Evolutionary conservation across 495 filamentous ascomycete genomes (phyloP).

Genomic region (Penicillium angulare): DNA sequence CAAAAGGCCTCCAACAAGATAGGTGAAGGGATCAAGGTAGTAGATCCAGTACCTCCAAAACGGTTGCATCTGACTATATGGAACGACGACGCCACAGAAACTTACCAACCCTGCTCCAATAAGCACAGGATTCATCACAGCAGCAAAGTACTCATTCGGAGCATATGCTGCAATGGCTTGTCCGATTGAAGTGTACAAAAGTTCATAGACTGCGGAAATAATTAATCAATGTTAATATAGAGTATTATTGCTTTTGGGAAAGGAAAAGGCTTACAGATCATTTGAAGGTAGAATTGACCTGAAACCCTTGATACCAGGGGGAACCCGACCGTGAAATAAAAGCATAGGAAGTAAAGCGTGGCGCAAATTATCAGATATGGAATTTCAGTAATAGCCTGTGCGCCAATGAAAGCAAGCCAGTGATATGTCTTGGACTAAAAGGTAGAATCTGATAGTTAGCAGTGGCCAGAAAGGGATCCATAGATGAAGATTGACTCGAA

Average conservation of each 20-base stretch:
- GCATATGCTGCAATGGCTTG: slow-evolving; percentile 53
- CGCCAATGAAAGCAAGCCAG: slow-evolving; percentile 45
- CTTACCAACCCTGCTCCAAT: slow-evolving; percentile 50
- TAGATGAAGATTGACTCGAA: slow-evolving; percentile 21
- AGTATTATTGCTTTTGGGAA: too few relatives aligned
- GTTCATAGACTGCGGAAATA: slow-evolving; percentile 36
- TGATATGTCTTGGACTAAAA: slow-evolving; percentile 56
- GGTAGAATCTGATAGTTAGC: slow-evolving; percentile 39
- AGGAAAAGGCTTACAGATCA: slow-evolving; percentile 46
- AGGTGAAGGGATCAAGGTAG: slow-evolving; percentile 56
- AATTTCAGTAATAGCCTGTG: slow-evolving; percentile 55
- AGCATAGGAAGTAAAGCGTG: slow-evolving; percentile 57
- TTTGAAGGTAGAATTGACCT: slow-evolving; percentile 45
- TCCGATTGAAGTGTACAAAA: slow-evolving; percentile 44
- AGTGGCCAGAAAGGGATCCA: not conserved
- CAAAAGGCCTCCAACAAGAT: slow-evolving; percentile 49
- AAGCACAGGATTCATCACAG: slow-evolving; percentile 52
- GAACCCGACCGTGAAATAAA: slow-evolving; percentile 59
- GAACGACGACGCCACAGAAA: slow-evolving; percentile 56
- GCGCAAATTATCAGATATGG: slow-evolving; percentile 58
- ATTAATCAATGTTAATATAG: not conserved
- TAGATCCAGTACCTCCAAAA: slow-evolving; percentile 64
- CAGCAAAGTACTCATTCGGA: slow-evolving; percentile 53
- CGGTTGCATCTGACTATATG: slow-evolving; percentile 46
- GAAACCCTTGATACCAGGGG: slow-evolving; percentile 41